These are phyloP conservation scores for Ephemerocybe angulata DNA, from an alignment of 768 basidiomycete species.

Conservation along the genomic window DNA sequence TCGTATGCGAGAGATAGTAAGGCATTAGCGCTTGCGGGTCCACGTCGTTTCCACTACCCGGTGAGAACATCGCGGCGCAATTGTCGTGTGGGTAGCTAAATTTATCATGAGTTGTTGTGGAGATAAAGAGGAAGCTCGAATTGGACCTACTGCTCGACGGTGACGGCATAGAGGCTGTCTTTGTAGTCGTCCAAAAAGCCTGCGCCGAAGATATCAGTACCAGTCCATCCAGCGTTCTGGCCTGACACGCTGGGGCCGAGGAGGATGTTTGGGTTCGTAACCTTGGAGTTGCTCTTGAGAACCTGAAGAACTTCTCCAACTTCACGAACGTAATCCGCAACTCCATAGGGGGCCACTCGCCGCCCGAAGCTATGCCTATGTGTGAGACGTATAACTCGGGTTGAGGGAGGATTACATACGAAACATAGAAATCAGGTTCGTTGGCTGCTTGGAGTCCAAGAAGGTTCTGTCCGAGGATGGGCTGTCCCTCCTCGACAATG, in stretches of 20 bases:
- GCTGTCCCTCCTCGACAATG: conserved; percentile 58
- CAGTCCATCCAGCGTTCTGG: conserved; percentile 39
- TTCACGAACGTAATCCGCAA: conserved; percentile 4
- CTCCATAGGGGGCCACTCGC: conserved; percentile 26
- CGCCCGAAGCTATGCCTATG: conserved; percentile 34
- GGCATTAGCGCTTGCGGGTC: conserved; percentile 49
- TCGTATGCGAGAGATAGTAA: conserved; percentile 58
- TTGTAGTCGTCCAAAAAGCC: conserved; percentile 43
- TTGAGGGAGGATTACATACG: neutral
- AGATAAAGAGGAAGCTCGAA: neutral
- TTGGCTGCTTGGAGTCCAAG: conserved; percentile 72
- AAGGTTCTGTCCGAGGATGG: conserved; percentile 64
- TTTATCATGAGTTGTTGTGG: neutral
- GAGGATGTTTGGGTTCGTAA: conserved; percentile 34
- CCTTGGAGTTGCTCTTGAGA: conserved; percentile 22
- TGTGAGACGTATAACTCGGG: too few relatives aligned
- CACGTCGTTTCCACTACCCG: conserved; percentile 27
- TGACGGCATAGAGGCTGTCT: conserved; percentile 39
- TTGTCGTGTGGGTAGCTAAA: conserved; percentile 48
- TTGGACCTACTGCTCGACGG: conserved; percentile 54
- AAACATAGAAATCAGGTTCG: conserved; percentile 54
- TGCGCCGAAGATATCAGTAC: conserved; percentile 42
- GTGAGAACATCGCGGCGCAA: conserved; percentile 45
- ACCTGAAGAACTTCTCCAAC: conserved; percentile 17
- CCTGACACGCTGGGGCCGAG: conserved; percentile 60